phyloP scores from a whole-genome alignment of 345 rosid species.

The Pistacia vera region DNA sequence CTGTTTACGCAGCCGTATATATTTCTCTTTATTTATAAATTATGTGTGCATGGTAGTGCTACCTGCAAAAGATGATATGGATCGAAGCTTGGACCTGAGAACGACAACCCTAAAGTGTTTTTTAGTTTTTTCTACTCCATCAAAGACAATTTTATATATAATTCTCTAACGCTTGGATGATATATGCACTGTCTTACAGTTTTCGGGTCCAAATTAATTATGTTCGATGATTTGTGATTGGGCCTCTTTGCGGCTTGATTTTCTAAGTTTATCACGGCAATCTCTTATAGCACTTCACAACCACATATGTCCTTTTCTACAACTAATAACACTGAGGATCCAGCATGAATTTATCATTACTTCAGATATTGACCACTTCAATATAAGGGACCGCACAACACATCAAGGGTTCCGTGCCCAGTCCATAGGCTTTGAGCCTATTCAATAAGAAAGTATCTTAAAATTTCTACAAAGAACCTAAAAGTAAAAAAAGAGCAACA shows the following conservation, averaged over 20 bases:
- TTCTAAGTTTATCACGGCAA: neutral
- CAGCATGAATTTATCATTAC: no score
- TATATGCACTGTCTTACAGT: constrained; percentile 7
- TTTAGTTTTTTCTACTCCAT: constrained; percentile 21
- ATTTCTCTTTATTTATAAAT: no score
- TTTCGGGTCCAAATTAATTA: neutral
- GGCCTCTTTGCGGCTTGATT: neutral
- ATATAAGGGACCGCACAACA: no score
- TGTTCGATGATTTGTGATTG: neutral
- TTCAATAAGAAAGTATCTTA: no score
- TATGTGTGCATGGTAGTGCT: constrained; percentile 15
- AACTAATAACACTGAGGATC: neutral
- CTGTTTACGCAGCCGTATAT: no score
- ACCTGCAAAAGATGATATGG: constrained; percentile 5
- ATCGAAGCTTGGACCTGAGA: no score
- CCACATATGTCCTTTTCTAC: constrained; percentile 3
- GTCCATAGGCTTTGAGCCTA: no score
- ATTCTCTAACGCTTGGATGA: neutral
- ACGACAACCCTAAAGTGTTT: constrained; percentile 24
- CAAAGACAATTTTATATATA: constrained; percentile 14
- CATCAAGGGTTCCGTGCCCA: no score
- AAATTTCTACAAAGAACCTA: no score
- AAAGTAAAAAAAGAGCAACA: no score
- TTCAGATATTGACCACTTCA: no score
- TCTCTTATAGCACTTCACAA: constrained; percentile 13